These are phyloP conservation scores for Cinchona pubescens DNA, from an alignment of 257 asterid genomes.

Conservation along the genomic window DNA sequence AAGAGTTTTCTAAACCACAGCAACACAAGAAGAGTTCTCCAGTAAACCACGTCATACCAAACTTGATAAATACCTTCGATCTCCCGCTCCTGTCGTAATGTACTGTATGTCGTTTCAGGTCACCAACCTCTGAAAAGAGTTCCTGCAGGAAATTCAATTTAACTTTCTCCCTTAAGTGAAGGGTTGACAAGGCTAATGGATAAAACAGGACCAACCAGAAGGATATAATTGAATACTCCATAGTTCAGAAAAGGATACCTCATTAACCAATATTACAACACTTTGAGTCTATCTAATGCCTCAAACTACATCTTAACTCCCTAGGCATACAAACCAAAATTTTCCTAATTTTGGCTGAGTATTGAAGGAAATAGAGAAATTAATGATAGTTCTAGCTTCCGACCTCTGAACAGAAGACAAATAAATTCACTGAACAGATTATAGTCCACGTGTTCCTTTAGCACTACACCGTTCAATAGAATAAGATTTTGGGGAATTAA, in stretches of 20 bases:
- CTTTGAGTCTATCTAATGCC: neutral
- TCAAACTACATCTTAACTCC: neutral
- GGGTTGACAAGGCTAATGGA: neutral
- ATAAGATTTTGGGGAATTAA: neutral
- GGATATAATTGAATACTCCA: neutral
- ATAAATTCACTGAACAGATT: neutral
- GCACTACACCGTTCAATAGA: neutral
- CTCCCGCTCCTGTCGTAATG: slow-evolving; percentile 95
- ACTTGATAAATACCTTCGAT: slow-evolving; percentile 67
- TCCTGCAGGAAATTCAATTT: slow-evolving; percentile 51
- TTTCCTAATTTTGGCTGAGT: no score
- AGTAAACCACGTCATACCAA: slow-evolving; percentile 25
- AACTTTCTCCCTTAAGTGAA: neutral
- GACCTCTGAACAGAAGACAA: neutral
- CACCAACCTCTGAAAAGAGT: slow-evolving; percentile 88
- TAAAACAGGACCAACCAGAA: neutral
- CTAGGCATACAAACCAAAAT: neutral
- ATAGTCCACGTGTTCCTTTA: neutral
- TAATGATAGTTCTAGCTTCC: neutral
- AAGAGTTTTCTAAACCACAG: slow-evolving; percentile 24
- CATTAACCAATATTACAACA: neutral
- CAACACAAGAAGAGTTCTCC: slow-evolving; percentile 28
- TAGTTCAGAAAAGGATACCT: neutral
- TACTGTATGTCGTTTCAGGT: slow-evolving; percentile 59
- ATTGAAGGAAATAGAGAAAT: no score